Evolutionary conservation across 306 rosid genomes (phyloP).

Genomic region (Canavalia ensiformis): DNA sequence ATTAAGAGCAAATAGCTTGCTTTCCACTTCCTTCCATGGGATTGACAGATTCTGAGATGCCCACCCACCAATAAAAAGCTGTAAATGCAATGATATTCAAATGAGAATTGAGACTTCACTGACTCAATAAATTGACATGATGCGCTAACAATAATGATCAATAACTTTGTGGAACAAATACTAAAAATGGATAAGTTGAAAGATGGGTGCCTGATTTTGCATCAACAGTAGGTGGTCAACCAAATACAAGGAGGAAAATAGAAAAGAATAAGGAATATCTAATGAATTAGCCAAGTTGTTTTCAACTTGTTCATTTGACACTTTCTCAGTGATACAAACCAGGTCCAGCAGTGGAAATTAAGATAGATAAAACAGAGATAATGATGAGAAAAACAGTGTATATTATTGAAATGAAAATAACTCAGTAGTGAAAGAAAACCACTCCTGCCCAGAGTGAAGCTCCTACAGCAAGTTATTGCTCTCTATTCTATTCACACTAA

Average conservation of each 20-base stretch:
- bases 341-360: no score
- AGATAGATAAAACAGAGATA: no score
- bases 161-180: neutral
- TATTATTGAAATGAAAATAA: no score
- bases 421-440: no score
- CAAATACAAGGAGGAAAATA: neutral
- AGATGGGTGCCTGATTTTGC: neutral
- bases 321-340: no score
- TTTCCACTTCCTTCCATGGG: slow-evolving; percentile 94
- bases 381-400: no score
- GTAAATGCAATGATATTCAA: slow-evolving; percentile 49
- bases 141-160: neutral
- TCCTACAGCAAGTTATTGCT: no score
- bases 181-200: slow-evolving; percentile 4
- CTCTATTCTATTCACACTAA: no score
- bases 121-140: slow-evolving; percentile 10
- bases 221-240: neutral
- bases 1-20: slow-evolving; percentile 93
- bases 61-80: slow-evolving; percentile 88
- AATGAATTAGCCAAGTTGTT: slow-evolving; percentile 13
- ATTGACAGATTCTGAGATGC: slow-evolving; percentile 73
- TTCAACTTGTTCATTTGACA: neutral
- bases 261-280: slow-evolving; percentile 27
- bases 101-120: slow-evolving; percentile 29
- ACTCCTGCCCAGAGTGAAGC: no score